These are phyloP conservation scores for Phialocephala subalpina DNA, from an alignment of 2,329 filamentous ascomycete species.

Conservation along the genomic window DNA sequence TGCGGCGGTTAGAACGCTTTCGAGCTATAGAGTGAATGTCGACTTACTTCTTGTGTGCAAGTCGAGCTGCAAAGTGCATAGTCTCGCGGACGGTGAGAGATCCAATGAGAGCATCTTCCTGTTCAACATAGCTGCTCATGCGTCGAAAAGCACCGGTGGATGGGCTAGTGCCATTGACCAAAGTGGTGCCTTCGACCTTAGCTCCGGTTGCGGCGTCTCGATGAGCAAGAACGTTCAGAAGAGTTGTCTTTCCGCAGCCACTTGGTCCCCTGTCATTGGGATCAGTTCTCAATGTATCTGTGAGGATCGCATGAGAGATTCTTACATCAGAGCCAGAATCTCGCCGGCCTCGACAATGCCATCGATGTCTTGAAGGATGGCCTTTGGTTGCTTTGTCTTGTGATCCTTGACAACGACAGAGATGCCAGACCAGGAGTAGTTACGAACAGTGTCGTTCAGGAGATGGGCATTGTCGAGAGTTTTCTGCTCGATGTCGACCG, in stretches of 20 bases:
- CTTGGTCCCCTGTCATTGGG: slow-evolving; percentile 61
- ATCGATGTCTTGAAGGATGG: slow-evolving; percentile 68
- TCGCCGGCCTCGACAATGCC: slow-evolving; percentile 75
- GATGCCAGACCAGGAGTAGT: slow-evolving; percentile 71
- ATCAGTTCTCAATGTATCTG: too few species aligned
- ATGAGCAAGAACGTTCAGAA: slow-evolving; percentile 81
- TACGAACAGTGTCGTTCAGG: slow-evolving; percentile 68
- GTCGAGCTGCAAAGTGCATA: slow-evolving; percentile 76
- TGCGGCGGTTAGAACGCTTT: slow-evolving; percentile 31
- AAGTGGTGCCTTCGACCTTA: slow-evolving; percentile 60
- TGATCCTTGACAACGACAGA: slow-evolving; percentile 78
- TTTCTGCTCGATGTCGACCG: slow-evolving; percentile 40
- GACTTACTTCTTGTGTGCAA: slow-evolving; percentile 63
- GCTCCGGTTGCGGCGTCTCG: slow-evolving; percentile 59
- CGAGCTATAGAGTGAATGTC: neutral
- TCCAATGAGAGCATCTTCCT: slow-evolving; percentile 86
- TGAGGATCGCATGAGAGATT: too few species aligned
- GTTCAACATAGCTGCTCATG: slow-evolving; percentile 82
- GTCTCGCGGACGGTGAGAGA: slow-evolving; percentile 84
- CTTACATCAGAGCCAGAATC: slow-evolving; percentile 75
- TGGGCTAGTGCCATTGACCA: slow-evolving; percentile 68
- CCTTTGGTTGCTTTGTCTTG: slow-evolving; percentile 67
- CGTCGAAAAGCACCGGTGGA: slow-evolving; percentile 65
- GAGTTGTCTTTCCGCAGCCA: slow-evolving; percentile 80
- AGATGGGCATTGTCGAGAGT: slow-evolving; percentile 51